Evolutionary conservation across 2,329 filamentous ascomycete species (phyloP).

Genomic region (Aphanocladium album): DNA sequence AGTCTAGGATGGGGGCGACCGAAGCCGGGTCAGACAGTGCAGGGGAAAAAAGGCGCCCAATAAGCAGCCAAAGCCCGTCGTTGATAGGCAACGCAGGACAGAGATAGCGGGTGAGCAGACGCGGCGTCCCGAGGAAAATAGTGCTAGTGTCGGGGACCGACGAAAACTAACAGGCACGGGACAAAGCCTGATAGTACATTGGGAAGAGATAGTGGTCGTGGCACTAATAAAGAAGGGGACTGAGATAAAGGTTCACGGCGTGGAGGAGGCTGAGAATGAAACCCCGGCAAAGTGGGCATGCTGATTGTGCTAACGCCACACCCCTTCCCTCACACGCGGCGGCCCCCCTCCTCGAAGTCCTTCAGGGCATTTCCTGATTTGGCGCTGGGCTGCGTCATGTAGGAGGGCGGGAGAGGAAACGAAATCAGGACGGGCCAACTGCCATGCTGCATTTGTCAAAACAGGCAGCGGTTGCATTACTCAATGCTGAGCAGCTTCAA

Average conservation of each 20-base stretch:
- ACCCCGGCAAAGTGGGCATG: constrained; percentile 4
- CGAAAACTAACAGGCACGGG: constrained; percentile 8
- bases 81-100: neutral
- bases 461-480: neutral
- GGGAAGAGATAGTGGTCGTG: neutral
- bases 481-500: neutral
- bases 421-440: neutral
- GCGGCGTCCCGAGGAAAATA: constrained; percentile 1
- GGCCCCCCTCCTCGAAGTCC: neutral
- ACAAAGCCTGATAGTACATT: neutral
- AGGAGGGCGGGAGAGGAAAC: neutral
- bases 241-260: constrained; percentile 3
- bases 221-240: neutral
- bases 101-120: constrained; percentile 6
- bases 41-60: neutral
- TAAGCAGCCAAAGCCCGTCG: neutral
- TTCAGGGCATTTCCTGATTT: neutral
- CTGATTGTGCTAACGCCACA: constrained; percentile 10
- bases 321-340: neutral
- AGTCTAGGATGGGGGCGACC: neutral
- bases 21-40: neutral
- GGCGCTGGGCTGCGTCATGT: neutral
- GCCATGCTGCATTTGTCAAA: neutral
- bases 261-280: constrained; percentile 8
- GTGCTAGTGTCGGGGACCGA: neutral